Evolutionary conservation across 257 asterid species (phyloP).

Genomic region (Anisodus tanguticus): DNA sequence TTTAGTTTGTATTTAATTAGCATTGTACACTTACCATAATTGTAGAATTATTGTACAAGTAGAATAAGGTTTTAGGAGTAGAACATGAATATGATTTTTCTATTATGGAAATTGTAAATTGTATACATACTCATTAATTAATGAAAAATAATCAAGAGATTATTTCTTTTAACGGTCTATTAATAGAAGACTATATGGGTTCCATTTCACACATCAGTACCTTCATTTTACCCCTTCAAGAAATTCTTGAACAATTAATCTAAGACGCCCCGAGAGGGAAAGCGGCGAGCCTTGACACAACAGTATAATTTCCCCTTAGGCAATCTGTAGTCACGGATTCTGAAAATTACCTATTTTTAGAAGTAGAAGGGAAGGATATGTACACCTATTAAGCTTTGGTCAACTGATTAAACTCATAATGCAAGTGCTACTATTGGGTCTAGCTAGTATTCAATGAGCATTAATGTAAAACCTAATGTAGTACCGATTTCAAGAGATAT

Average conservation of each 20-base stretch:
- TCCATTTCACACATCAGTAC: neutral
- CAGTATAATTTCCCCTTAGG: neutral
- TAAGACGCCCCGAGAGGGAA: neutral
- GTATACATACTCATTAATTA: no score
- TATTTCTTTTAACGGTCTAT: no score
- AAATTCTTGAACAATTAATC: neutral
- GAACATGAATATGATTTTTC: no score
- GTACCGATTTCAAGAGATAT: neutral
- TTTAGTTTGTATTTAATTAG: no score
- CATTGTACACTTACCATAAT: no score
- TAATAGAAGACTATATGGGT: neutral
- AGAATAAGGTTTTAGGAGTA: no score
- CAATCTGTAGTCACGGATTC: neutral
- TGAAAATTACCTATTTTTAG: neutral
- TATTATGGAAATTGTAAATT: no score
- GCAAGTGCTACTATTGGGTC: neutral
- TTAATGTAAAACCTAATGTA: constrained; percentile 4
- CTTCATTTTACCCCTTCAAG: constrained; percentile 18
- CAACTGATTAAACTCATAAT: constrained; percentile 1
- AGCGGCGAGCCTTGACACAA: neutral
- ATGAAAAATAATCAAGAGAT: no score
- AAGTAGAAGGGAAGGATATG: neutral
- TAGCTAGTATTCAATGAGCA: constrained; percentile 6
- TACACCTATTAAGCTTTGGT: constrained; percentile 6
- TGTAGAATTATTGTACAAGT: no score